These are phyloP conservation scores for Drosera capensis DNA, from an alignment of 148 eudicot genomes.

Conservation along the genomic window DNA sequence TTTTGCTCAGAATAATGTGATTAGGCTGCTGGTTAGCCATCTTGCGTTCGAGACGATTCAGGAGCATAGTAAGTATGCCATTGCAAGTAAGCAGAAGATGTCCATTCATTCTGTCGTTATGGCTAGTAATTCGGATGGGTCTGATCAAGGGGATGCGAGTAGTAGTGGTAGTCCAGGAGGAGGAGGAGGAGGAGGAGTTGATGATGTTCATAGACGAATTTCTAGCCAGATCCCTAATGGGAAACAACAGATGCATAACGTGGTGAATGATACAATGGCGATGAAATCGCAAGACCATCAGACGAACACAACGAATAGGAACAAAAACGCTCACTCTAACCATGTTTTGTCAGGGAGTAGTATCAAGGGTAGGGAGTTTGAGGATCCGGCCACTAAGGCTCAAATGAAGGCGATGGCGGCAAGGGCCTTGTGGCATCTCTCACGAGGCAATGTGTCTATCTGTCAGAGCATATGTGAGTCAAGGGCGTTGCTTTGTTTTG, in stretches of 20 bases:
- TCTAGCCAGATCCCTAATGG: conserved; percentile 13
- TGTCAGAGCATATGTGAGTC: conserved; percentile 66
- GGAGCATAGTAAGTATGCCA: conserved; percentile 65
- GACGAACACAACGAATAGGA: not conserved
- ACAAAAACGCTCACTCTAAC: conserved; percentile 7
- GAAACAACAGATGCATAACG: conserved; percentile 11
- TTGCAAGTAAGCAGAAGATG: conserved; percentile 30
- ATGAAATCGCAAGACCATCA: conserved; percentile 4
- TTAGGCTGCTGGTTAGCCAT: conserved; percentile 61
- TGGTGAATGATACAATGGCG: conserved; percentile 24
- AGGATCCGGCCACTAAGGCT: conserved; percentile 52
- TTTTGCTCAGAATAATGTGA: conserved; percentile 55
- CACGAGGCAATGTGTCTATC: conserved; percentile 44
- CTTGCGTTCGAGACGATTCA: conserved; percentile 75
- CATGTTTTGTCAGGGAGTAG: conserved; percentile 37
- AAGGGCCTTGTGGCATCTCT: conserved; percentile 53
- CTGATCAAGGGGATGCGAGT: not conserved
- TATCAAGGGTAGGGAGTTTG: conserved; percentile 49
- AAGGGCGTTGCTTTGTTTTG: conserved; percentile 61
- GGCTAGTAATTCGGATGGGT: conserved; percentile 10
- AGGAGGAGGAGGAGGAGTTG: conserved; percentile 15
- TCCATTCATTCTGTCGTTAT: conserved; percentile 42
- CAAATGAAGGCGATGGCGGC: conserved; percentile 87
- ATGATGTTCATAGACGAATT: not conserved
- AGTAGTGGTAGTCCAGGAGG: not conserved